phyloP scores from a whole-genome alignment of 345 rosid genomes.

The Leavenworthia alabamica region DNA sequence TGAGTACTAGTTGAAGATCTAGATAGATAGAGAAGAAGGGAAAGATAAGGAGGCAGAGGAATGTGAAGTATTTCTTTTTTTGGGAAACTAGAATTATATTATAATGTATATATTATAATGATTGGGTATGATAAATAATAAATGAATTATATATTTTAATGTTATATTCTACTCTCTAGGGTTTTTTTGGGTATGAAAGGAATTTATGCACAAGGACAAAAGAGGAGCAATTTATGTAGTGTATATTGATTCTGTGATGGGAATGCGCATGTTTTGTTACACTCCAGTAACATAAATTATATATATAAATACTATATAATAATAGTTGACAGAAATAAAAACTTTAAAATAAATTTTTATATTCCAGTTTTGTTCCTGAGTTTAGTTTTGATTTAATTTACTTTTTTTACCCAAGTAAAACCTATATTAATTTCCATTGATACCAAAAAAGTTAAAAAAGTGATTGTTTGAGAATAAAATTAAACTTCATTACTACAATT shows the following conservation, averaged over 20 bases:
- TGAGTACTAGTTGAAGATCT: constrained; percentile 18
- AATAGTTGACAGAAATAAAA: background rate
- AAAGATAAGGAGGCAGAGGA: constrained; percentile 24
- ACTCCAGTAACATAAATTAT: constrained; percentile 15
- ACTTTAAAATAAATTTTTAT: background rate
- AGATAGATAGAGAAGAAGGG: constrained; percentile 8
- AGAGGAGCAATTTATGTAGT: constrained; percentile 21
- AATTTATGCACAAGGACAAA: constrained; percentile 30
- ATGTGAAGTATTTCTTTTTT: constrained; percentile 20
- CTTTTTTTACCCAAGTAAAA: background rate
- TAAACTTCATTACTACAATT: background rate
- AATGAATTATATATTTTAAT: background rate
- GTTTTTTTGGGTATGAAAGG: constrained; percentile 31
- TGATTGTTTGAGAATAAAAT: background rate
- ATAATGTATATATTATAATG: constrained; percentile 17
- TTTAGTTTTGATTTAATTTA: background rate
- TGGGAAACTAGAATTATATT: constrained; percentile 13
- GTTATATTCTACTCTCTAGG: constrained; percentile 22
- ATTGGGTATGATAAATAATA: constrained; percentile 24
- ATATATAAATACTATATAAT: background rate
- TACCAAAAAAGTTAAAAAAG: background rate
- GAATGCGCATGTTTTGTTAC: constrained; percentile 13
- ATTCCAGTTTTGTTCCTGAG: background rate
- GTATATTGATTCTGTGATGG: constrained; percentile 24
- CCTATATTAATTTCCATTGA: background rate